These are phyloP conservation scores for Saccharomyces pastorianus DNA, from an alignment of 1,139 yeast genomes.

Conservation along the genomic window DNA sequence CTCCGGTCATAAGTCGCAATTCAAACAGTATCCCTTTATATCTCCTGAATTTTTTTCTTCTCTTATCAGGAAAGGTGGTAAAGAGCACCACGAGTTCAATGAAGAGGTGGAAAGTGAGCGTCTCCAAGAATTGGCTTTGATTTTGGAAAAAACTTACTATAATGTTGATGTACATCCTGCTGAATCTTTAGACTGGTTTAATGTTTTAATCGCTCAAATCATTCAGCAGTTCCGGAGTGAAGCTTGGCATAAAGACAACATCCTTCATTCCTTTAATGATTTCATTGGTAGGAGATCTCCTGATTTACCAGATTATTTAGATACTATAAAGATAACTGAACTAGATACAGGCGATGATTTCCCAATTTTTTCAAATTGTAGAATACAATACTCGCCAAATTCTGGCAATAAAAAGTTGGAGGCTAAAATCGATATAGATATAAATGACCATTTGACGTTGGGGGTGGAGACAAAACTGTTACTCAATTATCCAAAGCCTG, in stretches of 20 bases:
- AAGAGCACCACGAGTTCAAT: constrained; percentile 12
- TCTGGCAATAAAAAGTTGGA: constrained; percentile 45
- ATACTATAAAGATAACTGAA: constrained; percentile 70
- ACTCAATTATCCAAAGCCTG: constrained; percentile 76
- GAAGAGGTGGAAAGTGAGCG: constrained; percentile 29
- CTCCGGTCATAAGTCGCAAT: constrained; percentile 5
- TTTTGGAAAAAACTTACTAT: constrained; percentile 85
- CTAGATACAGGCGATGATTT: constrained; percentile 91
- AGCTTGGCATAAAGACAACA: constrained; percentile 76
- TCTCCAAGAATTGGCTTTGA: constrained; percentile 35
- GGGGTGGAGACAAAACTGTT: constrained; percentile 81
- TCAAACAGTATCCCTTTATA: constrained; percentile 21
- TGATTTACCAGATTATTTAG: constrained; percentile 73
- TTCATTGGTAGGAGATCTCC: constrained; percentile 34
- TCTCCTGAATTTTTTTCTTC: constrained; percentile 25
- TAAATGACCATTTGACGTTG: constrained; percentile 80
- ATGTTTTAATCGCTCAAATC: constrained; percentile 85
- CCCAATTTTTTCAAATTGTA: constrained; percentile 90
- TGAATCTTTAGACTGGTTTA: constrained; percentile 94
- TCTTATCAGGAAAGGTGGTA: constrained; percentile 24
- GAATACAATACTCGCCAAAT: constrained; percentile 52
- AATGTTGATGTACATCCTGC: constrained; percentile 81
- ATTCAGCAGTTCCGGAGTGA: constrained; percentile 80
- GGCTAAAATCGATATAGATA: constrained; percentile 88
- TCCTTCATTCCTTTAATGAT: constrained; percentile 64